Evolutionary conservation across 2,329 filamentous ascomycete genomes (phyloP), one percentile per base, ranked within the genome.

Genomic region (Fusarium heterosporum): DNA sequence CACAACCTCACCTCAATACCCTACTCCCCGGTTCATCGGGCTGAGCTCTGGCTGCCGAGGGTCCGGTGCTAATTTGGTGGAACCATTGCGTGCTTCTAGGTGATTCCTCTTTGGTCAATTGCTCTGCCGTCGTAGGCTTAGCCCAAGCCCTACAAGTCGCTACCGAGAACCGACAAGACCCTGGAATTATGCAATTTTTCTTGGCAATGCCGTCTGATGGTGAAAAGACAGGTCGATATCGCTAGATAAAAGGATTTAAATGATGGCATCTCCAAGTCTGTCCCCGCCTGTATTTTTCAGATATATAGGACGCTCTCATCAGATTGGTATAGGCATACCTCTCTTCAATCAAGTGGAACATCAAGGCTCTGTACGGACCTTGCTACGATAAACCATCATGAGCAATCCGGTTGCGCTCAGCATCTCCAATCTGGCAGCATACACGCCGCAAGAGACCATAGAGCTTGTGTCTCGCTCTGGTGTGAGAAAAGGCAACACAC

Each of bases 381-480:
- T 36, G 2, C 34, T 10, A 36, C 10, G 8, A 12, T 8, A 26
- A 8, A 13, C 7, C 25, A 54, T 26, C 43, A 71, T 71, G 69
- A 66, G 59, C 19, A 71, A 43, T 25, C 63, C 69, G 2, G 61
- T 64, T 5, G 50, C 61, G 55, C 51, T 68, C 29, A 60, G 60
- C 32, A 55, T 71, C 28, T 48, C 64, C 8, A 70, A 68, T n/a
- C 30, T 60, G 11, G 64, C 58, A 34, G 69, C 69, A 0, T 72
- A 66, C 38, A 67, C 69, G 39, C 69, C 69, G 6, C 64, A 71
- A 3, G 66, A 72, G 17, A 70, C 69, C 11, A 64, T 59, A 1
- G 59, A 72, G 48, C 64, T 70, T 28, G 57, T 72, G 25, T 72
- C 64, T 17, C 69, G 67, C 14, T 56, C 55, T 17, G 66, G 69